Percentiles rank a stretch among this genome's conserved stretches.
Conservation (phyloP, 169 alveolate species). For the Plasmodium reichenowi region DNA sequence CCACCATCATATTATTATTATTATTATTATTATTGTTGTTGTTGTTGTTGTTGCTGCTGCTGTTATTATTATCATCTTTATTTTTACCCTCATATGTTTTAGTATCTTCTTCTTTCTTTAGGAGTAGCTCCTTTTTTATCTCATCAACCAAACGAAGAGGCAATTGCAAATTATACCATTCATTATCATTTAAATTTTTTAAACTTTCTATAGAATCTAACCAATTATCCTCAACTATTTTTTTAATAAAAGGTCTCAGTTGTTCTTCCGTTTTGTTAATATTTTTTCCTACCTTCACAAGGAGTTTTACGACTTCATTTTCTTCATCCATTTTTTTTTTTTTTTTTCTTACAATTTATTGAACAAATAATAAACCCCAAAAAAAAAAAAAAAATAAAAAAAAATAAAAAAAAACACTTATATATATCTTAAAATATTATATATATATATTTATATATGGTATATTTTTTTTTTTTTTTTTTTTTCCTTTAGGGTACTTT, state of each 20-base stretch:
- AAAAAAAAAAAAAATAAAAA: not conserved
- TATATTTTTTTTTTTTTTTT: no score
- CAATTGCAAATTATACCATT: slow-evolving; percentile 48
- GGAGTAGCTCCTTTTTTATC: slow-evolving; percentile 39
- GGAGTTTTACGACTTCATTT: slow-evolving; percentile 37
- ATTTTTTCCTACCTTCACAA: slow-evolving; percentile 48
- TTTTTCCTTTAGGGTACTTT: no score
- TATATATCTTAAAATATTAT: no score
- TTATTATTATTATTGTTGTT: not conserved
- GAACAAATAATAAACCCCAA: no score
- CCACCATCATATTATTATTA: not conserved
- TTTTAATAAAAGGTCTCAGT: slow-evolving; percentile 50
- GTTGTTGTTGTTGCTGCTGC: not conserved
- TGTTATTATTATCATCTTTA: not conserved
- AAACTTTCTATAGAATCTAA: slow-evolving; percentile 57
- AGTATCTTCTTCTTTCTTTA: slow-evolving; percentile 7
- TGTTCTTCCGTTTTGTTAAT: slow-evolving; percentile 47
- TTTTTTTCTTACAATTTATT: not conserved
- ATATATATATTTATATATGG: no score
- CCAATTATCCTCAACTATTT: slow-evolving; percentile 61
- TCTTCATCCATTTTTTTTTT: slow-evolving; percentile 42
- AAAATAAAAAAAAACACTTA: not conserved
- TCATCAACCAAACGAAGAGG: slow-evolving; percentile 52
- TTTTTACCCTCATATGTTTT: slow-evolving; percentile 1
- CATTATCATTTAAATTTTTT: slow-evolving; percentile 41